Base-by-base conservation (phyloP, 1,284 basidiomycete genomes). In the Veloporphyrellus conicus region DNA sequence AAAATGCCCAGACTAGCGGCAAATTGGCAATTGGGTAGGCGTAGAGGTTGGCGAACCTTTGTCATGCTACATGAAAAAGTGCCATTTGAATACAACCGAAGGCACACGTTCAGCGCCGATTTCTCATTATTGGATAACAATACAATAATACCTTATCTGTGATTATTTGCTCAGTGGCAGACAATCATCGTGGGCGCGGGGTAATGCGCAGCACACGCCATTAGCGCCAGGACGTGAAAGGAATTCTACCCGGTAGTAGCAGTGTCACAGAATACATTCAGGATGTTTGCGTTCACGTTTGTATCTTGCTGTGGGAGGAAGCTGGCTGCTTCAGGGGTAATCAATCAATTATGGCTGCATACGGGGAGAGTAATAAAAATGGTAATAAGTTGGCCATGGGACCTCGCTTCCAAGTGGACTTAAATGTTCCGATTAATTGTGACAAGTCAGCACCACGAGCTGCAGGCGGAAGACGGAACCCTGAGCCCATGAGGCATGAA, bases 131-230 rank as follows among this genome's bases (percentile, higher is more conserved):
- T 38, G 43, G 56, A 61, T 43, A 54, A 56, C 48, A 34, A 36
- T 31, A 37, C 19, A 50, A 50, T 60, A 47, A 57, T 56, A 43
- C 59, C 57, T 62, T 57, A 57, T 61, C 45, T 46, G 44, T 48
- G 38, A n/a, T n/a, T 39, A 39, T 33, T 46, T 41, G 48, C 36
- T 52, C 50, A 37, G 44, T 25, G 40, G 14, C 11, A 28, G 37
- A 43, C 22, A 35, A 47, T 33, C 60, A 51, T 47, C 55, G 46
- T 57, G 56, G 50, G 45, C 48, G 37, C 41, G 27, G 49, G 43
- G 55, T 41, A 45, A 45, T 49, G 43, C 41, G 27, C 40, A 47
- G 43, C 42, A 62, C 15, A n/a, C n/a, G n/a, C n/a, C n/a, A n/a
- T n/a, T n/a, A n/a, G n/a, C n/a, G 39, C 46, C 41, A 29, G 27